Conservation (phyloP, 2,329 filamentous ascomycete genomes). For the Acrodontium crateriforme region DNA sequence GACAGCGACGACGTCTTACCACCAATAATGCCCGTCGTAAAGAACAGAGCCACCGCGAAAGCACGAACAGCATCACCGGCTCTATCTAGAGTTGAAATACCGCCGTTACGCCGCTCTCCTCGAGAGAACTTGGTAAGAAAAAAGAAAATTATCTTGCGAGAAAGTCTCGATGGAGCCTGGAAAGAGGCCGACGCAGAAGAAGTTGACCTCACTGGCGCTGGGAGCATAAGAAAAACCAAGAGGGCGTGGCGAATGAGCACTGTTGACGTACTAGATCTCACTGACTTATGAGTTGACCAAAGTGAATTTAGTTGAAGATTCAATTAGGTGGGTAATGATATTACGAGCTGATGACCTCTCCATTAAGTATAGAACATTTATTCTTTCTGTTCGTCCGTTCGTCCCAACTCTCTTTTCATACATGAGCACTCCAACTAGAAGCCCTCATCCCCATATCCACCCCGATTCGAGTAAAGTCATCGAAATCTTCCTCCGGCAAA, state of each 20-base stretch:
- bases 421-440: no score
- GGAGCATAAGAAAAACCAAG: conserved; percentile 9
- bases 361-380: no score
- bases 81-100: no score
- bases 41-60: neutral
- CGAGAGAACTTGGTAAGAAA: conserved; percentile 7
- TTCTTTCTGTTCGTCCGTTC: no score
- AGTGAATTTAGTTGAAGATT: no score
- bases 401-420: no score
- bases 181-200: conserved; percentile 17
- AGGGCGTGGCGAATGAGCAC: conserved; percentile 19
- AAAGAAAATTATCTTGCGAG: conserved; percentile 17
- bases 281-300: conserved; percentile 11
- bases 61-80: no score
- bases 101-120: conserved; percentile 5
- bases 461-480: conserved; percentile 10
- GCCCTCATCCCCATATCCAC: conserved; percentile 1
- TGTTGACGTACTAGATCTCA: conserved; percentile 24
- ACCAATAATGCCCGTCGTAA: neutral
- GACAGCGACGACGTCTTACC: neutral
- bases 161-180: conserved; percentile 21
- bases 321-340: no score
- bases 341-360: no score
- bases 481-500: conserved; percentile 12
- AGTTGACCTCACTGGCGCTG: conserved; percentile 17